A percentile compares a stretch with the other conserved stretches of the same genome.
Evolutionary conservation across 176 grass and related monocot genomes (phyloP).

Genomic region (Aegilops speltoides): DNA sequence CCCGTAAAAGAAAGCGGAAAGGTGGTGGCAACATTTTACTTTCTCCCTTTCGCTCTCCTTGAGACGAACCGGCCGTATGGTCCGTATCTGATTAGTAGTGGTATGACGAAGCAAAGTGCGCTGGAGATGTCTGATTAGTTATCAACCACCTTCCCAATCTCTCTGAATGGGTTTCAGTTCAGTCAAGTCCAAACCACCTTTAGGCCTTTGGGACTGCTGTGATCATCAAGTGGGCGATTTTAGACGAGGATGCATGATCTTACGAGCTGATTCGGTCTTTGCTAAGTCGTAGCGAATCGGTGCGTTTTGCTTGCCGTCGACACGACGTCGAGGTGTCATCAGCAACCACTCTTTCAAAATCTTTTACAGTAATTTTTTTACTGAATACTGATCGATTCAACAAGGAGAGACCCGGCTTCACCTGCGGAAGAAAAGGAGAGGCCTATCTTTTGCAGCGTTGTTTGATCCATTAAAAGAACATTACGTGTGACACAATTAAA

Average conservation of each 20-base stretch:
- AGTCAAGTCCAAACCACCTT: conserved; percentile 25
- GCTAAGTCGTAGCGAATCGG: conserved; percentile 1
- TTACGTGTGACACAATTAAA: not conserved
- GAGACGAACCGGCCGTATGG: not conserved
- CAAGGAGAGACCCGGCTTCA: not conserved
- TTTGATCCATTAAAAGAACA: not conserved
- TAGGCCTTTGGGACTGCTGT: not conserved
- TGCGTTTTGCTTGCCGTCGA: not conserved
- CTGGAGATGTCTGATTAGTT: not conserved
- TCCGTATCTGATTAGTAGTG: not conserved
- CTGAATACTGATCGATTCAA: not conserved
- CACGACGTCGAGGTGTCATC: not conserved
- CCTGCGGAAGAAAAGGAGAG: not conserved
- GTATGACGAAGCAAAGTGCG: conserved; percentile 12
- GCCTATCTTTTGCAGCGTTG: not conserved
- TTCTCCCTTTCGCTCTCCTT: not conserved
- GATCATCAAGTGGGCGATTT: conserved; percentile 16
- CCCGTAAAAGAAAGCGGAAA: too few relatives aligned
- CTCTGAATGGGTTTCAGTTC: conserved; percentile 1
- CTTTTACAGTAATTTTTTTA: not conserved
- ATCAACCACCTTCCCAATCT: not conserved
- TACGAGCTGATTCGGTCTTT: conserved; percentile 26
- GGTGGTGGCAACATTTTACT: not conserved
- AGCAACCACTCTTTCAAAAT: not conserved
- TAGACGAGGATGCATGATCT: not conserved